These are phyloP conservation scores for Acorus gramineus DNA, from an alignment of 106 monocot genomes.

Conservation along the genomic window DNA sequence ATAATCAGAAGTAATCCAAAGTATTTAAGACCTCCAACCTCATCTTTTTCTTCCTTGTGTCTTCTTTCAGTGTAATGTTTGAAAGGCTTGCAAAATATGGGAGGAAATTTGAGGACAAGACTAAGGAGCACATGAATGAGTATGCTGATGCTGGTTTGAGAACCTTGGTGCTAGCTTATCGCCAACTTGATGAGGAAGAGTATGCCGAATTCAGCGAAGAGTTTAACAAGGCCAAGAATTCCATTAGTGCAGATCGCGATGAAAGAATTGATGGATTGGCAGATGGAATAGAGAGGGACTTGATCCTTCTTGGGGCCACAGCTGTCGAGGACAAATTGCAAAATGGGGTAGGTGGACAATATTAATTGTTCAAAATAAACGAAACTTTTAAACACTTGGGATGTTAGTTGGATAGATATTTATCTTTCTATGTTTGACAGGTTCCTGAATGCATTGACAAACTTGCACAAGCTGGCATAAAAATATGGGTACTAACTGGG, in stretches of 20 bases:
- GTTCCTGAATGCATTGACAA: conserved; percentile 99
- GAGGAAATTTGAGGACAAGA: conserved; percentile 52
- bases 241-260: conserved; percentile 73
- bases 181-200: conserved; percentile 62
- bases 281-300: conserved; percentile 63
- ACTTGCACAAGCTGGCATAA: conserved; percentile 90
- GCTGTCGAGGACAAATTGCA: conserved; percentile 98
- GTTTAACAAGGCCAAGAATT: conserved; percentile 66
- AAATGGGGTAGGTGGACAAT: conserved; percentile 57
- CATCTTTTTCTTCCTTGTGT: not conserved
- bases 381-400: too few species aligned
- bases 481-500: conserved; percentile 93
- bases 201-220: conserved; percentile 47
- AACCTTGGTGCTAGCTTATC: conserved; percentile 91
- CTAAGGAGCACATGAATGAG: conserved; percentile 67
- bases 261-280: conserved; percentile 76
- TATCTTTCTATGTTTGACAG: conserved; percentile 15
- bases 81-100: conserved; percentile 60
- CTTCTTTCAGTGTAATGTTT: conserved; percentile 66
- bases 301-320: conserved; percentile 89
- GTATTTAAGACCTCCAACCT: not conserved
- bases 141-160: conserved; percentile 95
- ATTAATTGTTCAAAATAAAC: not conserved
- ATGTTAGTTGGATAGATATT: too few species aligned
- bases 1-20: not conserved